A percentile compares a stretch with the other conserved stretches of the same genome.
These are phyloP conservation scores for Globisporangium solare DNA, from an alignment of 352 stramenopile genomes.

Conservation along the genomic window DNA sequence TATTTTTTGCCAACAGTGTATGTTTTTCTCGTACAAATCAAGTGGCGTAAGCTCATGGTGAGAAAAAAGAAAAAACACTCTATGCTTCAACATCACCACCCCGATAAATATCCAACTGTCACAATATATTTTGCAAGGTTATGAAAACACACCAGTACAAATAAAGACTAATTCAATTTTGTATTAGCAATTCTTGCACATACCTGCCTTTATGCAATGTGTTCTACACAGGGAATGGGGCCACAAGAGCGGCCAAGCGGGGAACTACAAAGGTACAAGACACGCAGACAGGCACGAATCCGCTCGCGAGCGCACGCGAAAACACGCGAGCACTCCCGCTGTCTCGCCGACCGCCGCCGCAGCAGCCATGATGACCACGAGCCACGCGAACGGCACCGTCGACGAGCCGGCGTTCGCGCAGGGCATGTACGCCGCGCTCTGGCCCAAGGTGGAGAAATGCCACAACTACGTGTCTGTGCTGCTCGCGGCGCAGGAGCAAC, in stretches of 20 bases:
- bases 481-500: conserved; percentile 59
- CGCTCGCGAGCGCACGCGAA: neutral
- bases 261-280: neutral
- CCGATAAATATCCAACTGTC: no score
- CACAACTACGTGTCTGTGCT: conserved; percentile 72
- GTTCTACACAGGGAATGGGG: no score
- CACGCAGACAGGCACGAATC: neutral
- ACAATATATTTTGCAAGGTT: no score
- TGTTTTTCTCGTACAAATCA: neutral
- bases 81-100: no score
- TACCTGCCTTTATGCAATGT: no score
- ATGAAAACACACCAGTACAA: no score
- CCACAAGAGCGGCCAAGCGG: neutral
- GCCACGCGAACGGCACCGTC: neutral
- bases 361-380: conserved; percentile 10
- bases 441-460: conserved; percentile 81
- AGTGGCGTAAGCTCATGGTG: neutral
- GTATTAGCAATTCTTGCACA: no score
- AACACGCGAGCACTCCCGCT: neutral
- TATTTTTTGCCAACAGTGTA: neutral
- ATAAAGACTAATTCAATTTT: no score
- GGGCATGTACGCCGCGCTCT: conserved; percentile 77
- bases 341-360: neutral
- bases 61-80: neutral
- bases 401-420: conserved; percentile 43